These are phyloP conservation scores for Rosa hybrid DNA, from an alignment of 331 rosid species.

Conservation along the genomic window DNA sequence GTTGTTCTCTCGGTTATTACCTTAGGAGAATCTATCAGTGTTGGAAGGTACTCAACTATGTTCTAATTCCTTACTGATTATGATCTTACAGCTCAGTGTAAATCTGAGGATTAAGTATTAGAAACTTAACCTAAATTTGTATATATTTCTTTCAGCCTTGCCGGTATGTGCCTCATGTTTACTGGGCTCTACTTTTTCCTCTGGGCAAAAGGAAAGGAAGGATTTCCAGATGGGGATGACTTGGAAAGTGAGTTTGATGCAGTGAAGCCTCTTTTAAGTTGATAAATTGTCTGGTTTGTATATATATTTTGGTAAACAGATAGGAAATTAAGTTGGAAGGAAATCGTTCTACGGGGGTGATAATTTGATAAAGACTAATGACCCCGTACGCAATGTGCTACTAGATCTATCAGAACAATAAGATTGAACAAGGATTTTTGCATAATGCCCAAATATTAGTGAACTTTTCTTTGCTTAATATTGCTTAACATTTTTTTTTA, in stretches of 20 bases:
- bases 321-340: neutral
- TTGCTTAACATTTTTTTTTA: no score
- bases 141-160: slow-evolving; percentile 54
- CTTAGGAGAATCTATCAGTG: slow-evolving; percentile 49
- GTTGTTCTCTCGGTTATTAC: slow-evolving; percentile 57
- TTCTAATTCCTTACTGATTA: neutral
- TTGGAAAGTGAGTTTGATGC: slow-evolving; percentile 52
- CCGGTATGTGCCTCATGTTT: slow-evolving; percentile 86
- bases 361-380: neutral
- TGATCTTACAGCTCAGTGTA: neutral
- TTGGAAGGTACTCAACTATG: slow-evolving; percentile 59
- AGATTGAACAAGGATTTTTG: neutral
- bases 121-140: neutral
- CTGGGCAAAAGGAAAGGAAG: slow-evolving; percentile 92
- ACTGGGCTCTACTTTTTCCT: slow-evolving; percentile 83
- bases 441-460: neutral
- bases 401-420: neutral
- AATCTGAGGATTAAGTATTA: neutral
- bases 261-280: slow-evolving; percentile 66
- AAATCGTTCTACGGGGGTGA: neutral
- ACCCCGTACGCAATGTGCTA: neutral
- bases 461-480: neutral
- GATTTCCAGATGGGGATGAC: slow-evolving; percentile 21
- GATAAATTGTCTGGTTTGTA: slow-evolving; percentile 23
- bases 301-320: neutral